Base-by-base conservation (phyloP, 345 rosid genomes). In the Bruguiera parviflora region DNA sequence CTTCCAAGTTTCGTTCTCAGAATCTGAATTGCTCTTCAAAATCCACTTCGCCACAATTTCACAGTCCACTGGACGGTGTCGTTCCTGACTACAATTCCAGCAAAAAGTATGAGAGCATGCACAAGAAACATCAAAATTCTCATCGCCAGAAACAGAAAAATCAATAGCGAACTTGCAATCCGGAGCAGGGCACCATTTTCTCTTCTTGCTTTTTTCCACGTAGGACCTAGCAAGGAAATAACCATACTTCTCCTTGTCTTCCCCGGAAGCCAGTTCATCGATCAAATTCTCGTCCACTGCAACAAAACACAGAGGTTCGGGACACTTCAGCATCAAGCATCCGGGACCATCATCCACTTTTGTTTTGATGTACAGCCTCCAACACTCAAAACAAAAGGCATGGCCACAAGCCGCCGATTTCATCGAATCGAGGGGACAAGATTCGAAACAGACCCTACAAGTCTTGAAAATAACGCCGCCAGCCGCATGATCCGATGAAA, bases 131-230 rank as follows among this genome's bases (percentile, higher is more conserved):
- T 77, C 72, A 1, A 46, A 69, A 6, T 22, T 70, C 18, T 33
- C 71, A 19, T 71, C 57, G 18, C 63, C 80, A 24, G 18, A 67
- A 8, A 22, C 25, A 43, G 49, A 43, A 67, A 77, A 56, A 2
- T 77, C 66, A 22, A 81, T 27, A 3, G 84, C 82, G 46, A 33
- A 28, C 31, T 62, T 73, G 53, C 84, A 81, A 29, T 59, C 73
- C 2, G 73, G 65, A 25, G 66, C 77, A 55, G 84, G 84, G 47
- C 85, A 81, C 80, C 82, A 78, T 62, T 78, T 81, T 20, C 52
- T 65, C 55, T 43, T 56, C 72, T 51, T 74, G 25, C 46, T 71
- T 8, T 46, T 29, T 58, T 81, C 75, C 1, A 75, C 21, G 46
- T 81, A 81, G 19, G 79, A 78, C 64, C 63, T 66, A 60, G 78